Conservation (phyloP, 2,329 filamentous ascomycete genomes). For the Dactylonectria macrodidyma region DNA sequence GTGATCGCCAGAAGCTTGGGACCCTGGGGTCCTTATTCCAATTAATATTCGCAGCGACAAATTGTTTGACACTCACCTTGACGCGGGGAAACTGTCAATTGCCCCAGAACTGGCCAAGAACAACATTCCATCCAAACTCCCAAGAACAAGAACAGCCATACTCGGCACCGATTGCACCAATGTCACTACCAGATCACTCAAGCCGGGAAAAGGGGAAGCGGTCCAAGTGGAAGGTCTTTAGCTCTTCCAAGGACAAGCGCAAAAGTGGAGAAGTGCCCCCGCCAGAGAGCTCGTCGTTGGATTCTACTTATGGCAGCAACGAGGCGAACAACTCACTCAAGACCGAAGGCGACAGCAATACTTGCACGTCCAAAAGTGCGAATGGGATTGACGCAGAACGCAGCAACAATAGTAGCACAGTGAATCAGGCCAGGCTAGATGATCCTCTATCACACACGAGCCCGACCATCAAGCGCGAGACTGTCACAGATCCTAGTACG, state of each 20-base stretch:
- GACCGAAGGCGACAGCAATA: conserved; percentile 36
- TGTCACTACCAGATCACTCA: conserved; percentile 32
- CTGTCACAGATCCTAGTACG: conserved; percentile 40
- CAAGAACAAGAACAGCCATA: background rate
- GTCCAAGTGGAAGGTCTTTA: conserved; percentile 46
- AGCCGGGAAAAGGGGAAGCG: conserved; percentile 38
- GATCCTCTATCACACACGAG: conserved; percentile 25
- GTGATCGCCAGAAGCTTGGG: background rate
- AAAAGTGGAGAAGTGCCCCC: conserved; percentile 30
- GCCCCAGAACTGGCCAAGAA: background rate
- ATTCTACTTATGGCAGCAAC: conserved; percentile 45
- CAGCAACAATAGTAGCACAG: background rate
- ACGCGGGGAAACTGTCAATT: background rate
- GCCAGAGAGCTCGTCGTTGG: conserved; percentile 31
- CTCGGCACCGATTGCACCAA: background rate
- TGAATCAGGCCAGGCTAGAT: background rate
- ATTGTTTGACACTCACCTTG: background rate
- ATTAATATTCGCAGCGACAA: background rate
- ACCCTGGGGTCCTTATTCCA: background rate
- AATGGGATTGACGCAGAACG: conserved; percentile 9
- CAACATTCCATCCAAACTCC: background rate
- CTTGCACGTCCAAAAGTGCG: conserved; percentile 27
- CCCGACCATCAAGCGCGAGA: conserved; percentile 35
- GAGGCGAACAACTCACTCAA: conserved; percentile 45
- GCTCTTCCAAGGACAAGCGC: conserved; percentile 42